Evolutionary conservation across 495 filamentous ascomycete species (phyloP), one percentile per base, ranked within the genome.

Genomic region (Aspergillus baeticus): DNA sequence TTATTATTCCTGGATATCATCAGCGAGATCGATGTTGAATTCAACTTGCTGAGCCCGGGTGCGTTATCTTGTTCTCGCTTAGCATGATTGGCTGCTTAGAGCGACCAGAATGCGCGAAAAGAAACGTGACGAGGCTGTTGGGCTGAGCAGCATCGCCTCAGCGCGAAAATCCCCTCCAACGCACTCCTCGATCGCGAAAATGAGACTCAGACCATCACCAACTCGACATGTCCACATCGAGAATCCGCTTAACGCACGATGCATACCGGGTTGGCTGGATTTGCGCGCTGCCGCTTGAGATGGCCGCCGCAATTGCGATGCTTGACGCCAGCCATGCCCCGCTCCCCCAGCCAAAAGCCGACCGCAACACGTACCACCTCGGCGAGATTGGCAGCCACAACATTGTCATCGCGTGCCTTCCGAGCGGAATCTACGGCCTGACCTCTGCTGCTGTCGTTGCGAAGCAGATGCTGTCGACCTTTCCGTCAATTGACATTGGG

Each of bases 401-500:
- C 52, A 60, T 75, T 11, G 70, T 74, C 2, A 60, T 77, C 1
- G 64, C 64, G 18, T 61, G 69, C 14, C 58, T 74, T 6, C 69
- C 57, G 6, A 45, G 62, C 8, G 61, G 63, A 10, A 55, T 54
- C 10, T 65, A 64, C 51, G 72, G 68, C 6, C 69, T 56, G 5
- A 62, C 43, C 3, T 59, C 63, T 18, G 70, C 72, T 21, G 54
- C 72, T 7, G 56, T 37, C 2, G 62, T 70, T 10, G 49, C 52
- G 1, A 45, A 49, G 14, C 60, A 71, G 2, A 64, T 71, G 58
- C 55, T 52, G 6, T 43, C 43, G 0, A 70, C 60, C 1, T 73
- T 68, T 51, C 43, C 52, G 2, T 34, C 44, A 20, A 35, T 75
- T 29, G 50, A 55, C 10, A 64, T 68, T 42, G 63, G 49, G 0